Evolutionary conservation across 345 rosid species (phyloP), one percentile per base, ranked within the genome.

Genomic region (Pugionium dolabratum): DNA sequence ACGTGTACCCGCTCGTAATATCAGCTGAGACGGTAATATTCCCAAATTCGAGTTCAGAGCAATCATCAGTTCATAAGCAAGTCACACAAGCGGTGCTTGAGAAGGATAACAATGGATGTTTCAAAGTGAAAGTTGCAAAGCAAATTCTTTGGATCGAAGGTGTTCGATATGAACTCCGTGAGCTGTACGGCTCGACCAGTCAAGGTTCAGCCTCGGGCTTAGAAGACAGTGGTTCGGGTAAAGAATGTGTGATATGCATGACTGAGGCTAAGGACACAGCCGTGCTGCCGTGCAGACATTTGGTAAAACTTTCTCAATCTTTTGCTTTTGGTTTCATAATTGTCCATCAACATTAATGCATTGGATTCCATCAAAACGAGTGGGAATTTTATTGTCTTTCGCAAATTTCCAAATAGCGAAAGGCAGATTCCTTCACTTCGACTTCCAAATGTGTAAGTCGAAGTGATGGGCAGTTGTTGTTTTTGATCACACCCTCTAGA

Each of bases 171-270:
- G 98, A 91, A 72, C 79, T 91, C 5, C 88, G 76, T 7, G 92
- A 91, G 77, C 47, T 91, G 36, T 91, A 81, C 68, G 96, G 98
- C 79, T 79, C 86, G 7, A 68, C 76, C 27, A 30, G 30, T 18
- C 59, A 68, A 55, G 69, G 59, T 58, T 52, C 79, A 31, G 77
- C 77, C 4, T 83, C 80, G 53, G 84, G 75, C 49, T 81, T 83
- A 69, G 78, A 80, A 48, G 89, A 86, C 56, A 76, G 51, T 39
- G 90, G 77, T 65, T 18, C 18, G 18, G 96, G 81, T 76, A 83
- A 88, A 74, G 96, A 91, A 61, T 91, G 97, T 57, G 97, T 88
- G 49, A 88, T 91, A 58, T 91, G 97, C 91, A 81, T 91, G 96
- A 84, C 88, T 48, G 94, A 88, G 76, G 87, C 88, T 27, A 86